phyloP scores from a whole-genome alignment of 768 basidiomycete genomes.

The Serendipita sp. region DNA sequence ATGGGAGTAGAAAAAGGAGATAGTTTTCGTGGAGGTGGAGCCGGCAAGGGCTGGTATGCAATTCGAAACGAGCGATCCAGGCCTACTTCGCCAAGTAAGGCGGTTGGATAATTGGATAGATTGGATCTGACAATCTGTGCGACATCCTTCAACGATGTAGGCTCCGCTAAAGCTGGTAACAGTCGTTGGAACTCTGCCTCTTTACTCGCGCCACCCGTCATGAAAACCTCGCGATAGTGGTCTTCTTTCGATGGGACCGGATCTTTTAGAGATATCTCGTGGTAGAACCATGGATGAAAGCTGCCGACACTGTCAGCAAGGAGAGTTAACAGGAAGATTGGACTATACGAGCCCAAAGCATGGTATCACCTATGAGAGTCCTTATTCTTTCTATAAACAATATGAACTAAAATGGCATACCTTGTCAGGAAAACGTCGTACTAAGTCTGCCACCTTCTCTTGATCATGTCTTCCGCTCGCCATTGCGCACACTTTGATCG shows the following conservation, averaged over 20 bases:
- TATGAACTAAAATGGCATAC: conserved; percentile 16
- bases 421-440: conserved; percentile 40
- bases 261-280: conserved; percentile 43
- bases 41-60: conserved; percentile 36
- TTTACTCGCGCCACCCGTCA: conserved; percentile 20
- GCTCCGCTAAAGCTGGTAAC: conserved; percentile 54
- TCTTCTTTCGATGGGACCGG: conserved; percentile 34
- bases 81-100: conserved; percentile 89
- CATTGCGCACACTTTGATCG: conserved; percentile 74
- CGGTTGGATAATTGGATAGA: conserved; percentile 42
- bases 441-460: conserved; percentile 47
- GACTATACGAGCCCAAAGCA: conserved; percentile 56
- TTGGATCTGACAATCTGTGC: conserved; percentile 42
- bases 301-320: conserved; percentile 28
- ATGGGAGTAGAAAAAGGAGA: conserved; percentile 69
- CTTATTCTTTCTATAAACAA: conserved; percentile 6
- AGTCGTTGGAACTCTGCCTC: conserved; percentile 36
- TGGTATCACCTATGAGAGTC: conserved; percentile 36
- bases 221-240: conserved; percentile 64
- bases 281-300: conserved; percentile 88
- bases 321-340: neutral
- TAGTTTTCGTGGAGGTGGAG: conserved; percentile 28
- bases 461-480: conserved; percentile 51
- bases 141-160: conserved; percentile 41
- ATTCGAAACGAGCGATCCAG: conserved; percentile 64